Conservation (phyloP, 495 filamentous ascomycete genomes). For the Oleoguttula mirabilis region DNA sequence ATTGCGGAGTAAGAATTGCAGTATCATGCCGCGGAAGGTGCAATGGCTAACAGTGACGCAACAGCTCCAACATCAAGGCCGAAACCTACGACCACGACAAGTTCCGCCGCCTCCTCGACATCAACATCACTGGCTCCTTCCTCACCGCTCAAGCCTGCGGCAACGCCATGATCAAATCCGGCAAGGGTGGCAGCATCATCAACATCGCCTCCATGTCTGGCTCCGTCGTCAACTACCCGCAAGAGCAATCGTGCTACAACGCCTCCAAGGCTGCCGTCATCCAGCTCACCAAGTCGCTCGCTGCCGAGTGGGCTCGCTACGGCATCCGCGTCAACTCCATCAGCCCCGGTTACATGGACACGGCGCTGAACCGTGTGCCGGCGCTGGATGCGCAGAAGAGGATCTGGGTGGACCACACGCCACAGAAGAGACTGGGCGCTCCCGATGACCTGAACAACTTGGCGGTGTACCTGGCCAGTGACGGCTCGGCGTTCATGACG, state of each 20-base stretch:
- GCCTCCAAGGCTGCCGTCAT: conserved; percentile 70
- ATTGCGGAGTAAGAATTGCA: conserved; percentile 54
- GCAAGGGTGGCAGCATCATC: conserved; percentile 43
- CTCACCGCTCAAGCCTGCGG: conserved; percentile 53
- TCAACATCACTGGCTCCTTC: conserved; percentile 66
- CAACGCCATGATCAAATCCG: conserved; percentile 46
- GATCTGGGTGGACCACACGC: conserved; percentile 66
- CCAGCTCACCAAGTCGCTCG: conserved; percentile 62
- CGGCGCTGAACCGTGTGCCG: conserved; percentile 58
- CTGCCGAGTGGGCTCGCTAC: conserved; percentile 68
- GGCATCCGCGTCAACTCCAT: conserved; percentile 67
- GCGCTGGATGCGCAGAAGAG: conserved; percentile 64
- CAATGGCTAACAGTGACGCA: too few species aligned
- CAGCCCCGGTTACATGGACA: conserved; percentile 74
- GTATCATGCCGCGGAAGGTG: too few species aligned
- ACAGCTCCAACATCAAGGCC: conserved; percentile 54
- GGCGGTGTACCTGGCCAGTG: conserved; percentile 64
- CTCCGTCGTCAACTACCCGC: conserved; percentile 65
- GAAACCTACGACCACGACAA: conserved; percentile 43
- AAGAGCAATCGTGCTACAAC: conserved; percentile 69
- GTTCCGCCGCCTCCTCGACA: conserved; percentile 62
- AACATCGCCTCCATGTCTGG: conserved; percentile 70
- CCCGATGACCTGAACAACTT: conserved; percentile 69
- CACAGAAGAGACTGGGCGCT: conserved; percentile 57
- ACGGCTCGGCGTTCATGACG: conserved; percentile 65